Conservation (phyloP, 306 rosid species). For the Acacia melanoxylon region DNA sequence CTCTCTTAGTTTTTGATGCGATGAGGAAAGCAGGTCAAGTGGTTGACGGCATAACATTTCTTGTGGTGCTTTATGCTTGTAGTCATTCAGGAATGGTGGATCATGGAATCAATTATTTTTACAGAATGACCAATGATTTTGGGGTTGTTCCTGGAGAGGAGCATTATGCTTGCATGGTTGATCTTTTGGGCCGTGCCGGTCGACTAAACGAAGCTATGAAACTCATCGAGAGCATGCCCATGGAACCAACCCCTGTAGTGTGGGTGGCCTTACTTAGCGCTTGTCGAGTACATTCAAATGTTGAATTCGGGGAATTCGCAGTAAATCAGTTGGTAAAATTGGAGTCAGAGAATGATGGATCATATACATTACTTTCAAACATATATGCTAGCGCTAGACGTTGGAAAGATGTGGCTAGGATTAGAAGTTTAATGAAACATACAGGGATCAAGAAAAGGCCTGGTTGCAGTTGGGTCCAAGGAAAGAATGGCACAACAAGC, state of each 20-base stretch:
- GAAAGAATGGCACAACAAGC: slow-evolving; percentile 57
- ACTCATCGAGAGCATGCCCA: slow-evolving; percentile 68
- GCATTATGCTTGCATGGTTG: slow-evolving; percentile 91
- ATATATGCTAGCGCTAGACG: slow-evolving; percentile 78
- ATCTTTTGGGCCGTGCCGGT: slow-evolving; percentile 85
- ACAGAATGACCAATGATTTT: slow-evolving; percentile 56
- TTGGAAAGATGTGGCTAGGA: slow-evolving; percentile 83
- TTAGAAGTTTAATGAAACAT: slow-evolving; percentile 69
- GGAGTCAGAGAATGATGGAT: slow-evolving; percentile 68
- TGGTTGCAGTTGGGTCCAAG: slow-evolving; percentile 91
- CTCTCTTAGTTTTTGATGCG: slow-evolving; percentile 58
- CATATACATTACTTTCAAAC: slow-evolving; percentile 84
- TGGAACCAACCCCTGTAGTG: slow-evolving; percentile 66
- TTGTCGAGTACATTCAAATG: slow-evolving; percentile 66
- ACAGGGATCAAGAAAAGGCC: slow-evolving; percentile 73
- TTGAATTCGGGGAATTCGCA: slow-evolving; percentile 82
- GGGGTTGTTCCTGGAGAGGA: slow-evolving; percentile 71
- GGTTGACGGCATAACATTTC: slow-evolving; percentile 73
- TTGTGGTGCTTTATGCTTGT: slow-evolving; percentile 83
- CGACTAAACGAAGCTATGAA: slow-evolving; percentile 59
- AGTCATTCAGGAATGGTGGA: slow-evolving; percentile 84
- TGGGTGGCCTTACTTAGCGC: slow-evolving; percentile 85
- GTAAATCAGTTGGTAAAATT: slow-evolving; percentile 49
- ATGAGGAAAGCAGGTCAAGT: slow-evolving; percentile 55
- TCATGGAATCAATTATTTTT: slow-evolving; percentile 61